A percentile compares a stretch with the other conserved stretches of the same genome.
Conservation (phyloP, 306 rosid genomes). For the Fagus crenata region DNA sequence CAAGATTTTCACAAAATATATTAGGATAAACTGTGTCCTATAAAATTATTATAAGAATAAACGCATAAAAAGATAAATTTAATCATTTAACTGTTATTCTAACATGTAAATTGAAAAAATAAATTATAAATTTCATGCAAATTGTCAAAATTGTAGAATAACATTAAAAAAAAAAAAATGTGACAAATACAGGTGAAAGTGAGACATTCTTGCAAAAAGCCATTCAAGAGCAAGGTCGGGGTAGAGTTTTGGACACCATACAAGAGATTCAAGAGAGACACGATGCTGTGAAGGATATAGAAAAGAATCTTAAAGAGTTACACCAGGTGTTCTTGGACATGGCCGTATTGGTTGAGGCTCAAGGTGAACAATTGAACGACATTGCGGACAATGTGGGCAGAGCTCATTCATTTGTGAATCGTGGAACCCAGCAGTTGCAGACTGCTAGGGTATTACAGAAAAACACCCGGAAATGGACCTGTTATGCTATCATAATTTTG, state of each 20-base stretch:
- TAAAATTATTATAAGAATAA: too few species aligned
- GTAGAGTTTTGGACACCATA: conserved; percentile 63
- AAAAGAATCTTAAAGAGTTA: conserved; percentile 70
- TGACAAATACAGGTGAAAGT: conserved; percentile 61
- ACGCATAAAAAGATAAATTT: too few species aligned
- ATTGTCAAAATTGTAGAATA: too few species aligned
- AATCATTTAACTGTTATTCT: too few species aligned
- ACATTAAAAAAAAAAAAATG: not conserved
- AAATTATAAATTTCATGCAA: too few species aligned
- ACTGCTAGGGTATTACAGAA: conserved; percentile 57
- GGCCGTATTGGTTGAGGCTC: conserved; percentile 78
- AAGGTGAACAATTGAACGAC: conserved; percentile 76
- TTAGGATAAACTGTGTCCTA: too few species aligned
- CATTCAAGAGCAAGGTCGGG: conserved; percentile 76
- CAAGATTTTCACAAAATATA: too few species aligned
- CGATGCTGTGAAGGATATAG: conserved; percentile 72
- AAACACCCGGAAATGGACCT: conserved; percentile 60
- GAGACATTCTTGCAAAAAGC: conserved; percentile 83
- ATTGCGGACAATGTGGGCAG: conserved; percentile 70
- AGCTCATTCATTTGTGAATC: conserved; percentile 60
- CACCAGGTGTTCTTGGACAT: conserved; percentile 92
- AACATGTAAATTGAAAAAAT: too few species aligned
- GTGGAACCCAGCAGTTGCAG: conserved; percentile 53
- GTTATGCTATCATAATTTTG: conserved; percentile 47
- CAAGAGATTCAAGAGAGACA: conserved; percentile 85